Conservation (phyloP, 345 rosid genomes). For the Melastoma malabathricum region DNA sequence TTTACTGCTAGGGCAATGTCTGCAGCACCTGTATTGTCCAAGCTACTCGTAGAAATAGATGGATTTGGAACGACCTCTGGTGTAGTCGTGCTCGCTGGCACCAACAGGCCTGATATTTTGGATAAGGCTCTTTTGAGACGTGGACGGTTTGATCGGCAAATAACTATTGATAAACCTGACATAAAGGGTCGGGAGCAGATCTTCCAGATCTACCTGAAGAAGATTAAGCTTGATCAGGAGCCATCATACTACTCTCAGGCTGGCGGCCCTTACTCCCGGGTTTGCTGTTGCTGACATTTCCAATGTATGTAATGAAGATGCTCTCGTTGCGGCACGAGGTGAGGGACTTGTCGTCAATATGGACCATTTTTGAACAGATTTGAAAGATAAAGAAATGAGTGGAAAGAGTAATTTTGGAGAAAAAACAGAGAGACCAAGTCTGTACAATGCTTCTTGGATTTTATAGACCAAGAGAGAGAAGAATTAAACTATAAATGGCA, state of each 20-base stretch:
- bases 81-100: slow-evolving; percentile 92
- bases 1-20: no score
- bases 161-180: slow-evolving; percentile 82
- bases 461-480: no score
- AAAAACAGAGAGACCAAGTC: no score
- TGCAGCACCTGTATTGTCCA: no score
- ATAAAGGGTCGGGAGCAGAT: slow-evolving; percentile 89
- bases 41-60: slow-evolving; percentile 78
- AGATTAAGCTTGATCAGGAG: slow-evolving; percentile 66
- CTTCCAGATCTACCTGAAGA: slow-evolving; percentile 68
- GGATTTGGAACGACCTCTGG: slow-evolving; percentile 96
- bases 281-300: slow-evolving; percentile 98
- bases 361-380: slow-evolving; percentile 31
- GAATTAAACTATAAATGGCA: no score
- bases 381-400: no score
- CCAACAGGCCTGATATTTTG: slow-evolving; percentile 91
- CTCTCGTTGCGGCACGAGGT: slow-evolving; percentile 74
- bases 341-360: slow-evolving; percentile 41
- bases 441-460: no score
- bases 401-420: no score
- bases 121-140: slow-evolving; percentile 88
- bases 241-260: slow-evolving; percentile 79
- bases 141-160: slow-evolving; percentile 87
- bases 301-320: slow-evolving; percentile 91
- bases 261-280: slow-evolving; percentile 93